Conservation (phyloP, 208 protist species). For the Crithidia fasciculata region DNA sequence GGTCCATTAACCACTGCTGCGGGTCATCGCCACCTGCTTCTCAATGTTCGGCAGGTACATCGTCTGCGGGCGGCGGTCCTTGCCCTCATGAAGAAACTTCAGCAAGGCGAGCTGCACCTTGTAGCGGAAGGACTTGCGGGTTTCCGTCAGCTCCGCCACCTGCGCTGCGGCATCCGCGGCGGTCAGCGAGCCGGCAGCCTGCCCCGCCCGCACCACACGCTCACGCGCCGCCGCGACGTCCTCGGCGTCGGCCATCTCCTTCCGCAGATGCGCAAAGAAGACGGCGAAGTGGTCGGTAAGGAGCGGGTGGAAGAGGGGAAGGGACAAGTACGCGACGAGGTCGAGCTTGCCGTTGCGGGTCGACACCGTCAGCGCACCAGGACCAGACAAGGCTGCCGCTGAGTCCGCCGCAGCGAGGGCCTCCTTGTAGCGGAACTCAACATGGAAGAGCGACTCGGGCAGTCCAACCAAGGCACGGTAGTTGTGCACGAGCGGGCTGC, state of each 20-base stretch:
- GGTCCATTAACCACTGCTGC: background rate
- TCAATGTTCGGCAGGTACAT: conserved; percentile 83
- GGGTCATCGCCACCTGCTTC: conserved; percentile 20
- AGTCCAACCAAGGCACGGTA: conserved; percentile 78
- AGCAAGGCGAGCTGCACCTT: conserved; percentile 83
- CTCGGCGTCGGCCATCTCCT: conserved; percentile 50
- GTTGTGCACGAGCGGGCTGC: conserved; percentile 74
- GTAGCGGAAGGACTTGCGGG: conserved; percentile 49
- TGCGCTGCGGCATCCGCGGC: conserved; percentile 39
- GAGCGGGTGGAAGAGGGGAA: conserved; percentile 70
- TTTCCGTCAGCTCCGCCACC: conserved; percentile 51
- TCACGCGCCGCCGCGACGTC: conserved; percentile 50
- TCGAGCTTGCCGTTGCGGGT: conserved; percentile 58
- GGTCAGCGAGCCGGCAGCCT: conserved; percentile 28
- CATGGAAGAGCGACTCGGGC: conserved; percentile 83
- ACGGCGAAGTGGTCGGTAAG: conserved; percentile 74
- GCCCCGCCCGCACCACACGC: conserved; percentile 44
- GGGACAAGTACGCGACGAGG: conserved; percentile 76
- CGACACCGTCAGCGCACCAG: conserved; percentile 44
- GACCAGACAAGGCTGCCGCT: background rate
- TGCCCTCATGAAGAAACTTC: conserved; percentile 85
- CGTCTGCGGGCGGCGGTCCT: conserved; percentile 76
- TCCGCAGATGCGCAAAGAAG: conserved; percentile 76
- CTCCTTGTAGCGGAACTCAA: conserved; percentile 83
- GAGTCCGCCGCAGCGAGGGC: conserved; percentile 16